A percentile compares a stretch with the other conserved stretches of the same genome.
phyloP scores from a whole-genome alignment of 805 yeast species.

The Starmera amethionina region DNA sequence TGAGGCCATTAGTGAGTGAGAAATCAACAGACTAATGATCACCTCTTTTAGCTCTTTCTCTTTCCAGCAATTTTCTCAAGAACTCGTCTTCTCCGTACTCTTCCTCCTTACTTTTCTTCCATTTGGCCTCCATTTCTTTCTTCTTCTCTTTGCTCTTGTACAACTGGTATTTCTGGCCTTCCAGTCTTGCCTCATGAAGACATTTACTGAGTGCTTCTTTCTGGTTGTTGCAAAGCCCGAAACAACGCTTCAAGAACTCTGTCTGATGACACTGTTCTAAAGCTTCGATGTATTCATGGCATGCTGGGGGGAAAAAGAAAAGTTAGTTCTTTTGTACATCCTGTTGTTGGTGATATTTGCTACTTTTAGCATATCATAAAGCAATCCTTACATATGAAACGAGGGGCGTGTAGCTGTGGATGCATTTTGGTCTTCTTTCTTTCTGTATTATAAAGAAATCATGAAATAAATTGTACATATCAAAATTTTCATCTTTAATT shows the following conservation, averaged over 20 bases:
- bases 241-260: constrained; percentile 55
- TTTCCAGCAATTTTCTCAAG: constrained; percentile 53
- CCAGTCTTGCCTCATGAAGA: constrained; percentile 65
- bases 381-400: constrained; percentile 30
- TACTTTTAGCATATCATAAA: not conserved
- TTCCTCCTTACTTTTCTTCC: constrained; percentile 63
- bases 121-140: constrained; percentile 41
- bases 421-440: constrained; percentile 27
- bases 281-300: constrained; percentile 76
- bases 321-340: not conserved
- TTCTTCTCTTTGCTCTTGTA: constrained; percentile 46
- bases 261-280: constrained; percentile 80
- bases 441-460: too few relatives aligned
- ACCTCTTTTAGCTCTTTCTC: constrained; percentile 31
- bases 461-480: too few relatives aligned
- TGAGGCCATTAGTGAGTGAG: too few relatives aligned
- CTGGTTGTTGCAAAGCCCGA: constrained; percentile 79
- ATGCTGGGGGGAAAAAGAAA: constrained; percentile 37
- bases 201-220: constrained; percentile 75
- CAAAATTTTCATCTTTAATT: too few relatives aligned
- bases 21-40: not conserved
- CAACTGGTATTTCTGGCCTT: constrained; percentile 45
- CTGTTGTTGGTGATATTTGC: too few relatives aligned
- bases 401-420: constrained; percentile 42
- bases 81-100: constrained; percentile 69